Conservation (phyloP, 352 stramenopile genomes). For the Peronospora tabacina region DNA sequence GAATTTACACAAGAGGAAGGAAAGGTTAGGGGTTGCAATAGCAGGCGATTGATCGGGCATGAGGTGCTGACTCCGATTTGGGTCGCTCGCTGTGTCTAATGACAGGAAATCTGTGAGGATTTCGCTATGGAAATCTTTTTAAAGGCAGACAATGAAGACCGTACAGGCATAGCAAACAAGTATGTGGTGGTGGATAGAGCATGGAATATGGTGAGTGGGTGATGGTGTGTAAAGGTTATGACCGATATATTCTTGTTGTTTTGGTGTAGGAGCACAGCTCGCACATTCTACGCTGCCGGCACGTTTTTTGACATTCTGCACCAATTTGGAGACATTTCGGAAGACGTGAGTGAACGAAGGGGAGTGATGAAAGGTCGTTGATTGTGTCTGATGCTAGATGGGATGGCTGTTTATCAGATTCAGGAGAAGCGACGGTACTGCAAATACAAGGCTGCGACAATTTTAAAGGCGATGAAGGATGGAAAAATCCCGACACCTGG, state of each 20-base stretch:
- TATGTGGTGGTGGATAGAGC: conserved; percentile 19
- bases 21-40: conserved; percentile 43
- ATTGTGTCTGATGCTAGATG: conserved; percentile 4
- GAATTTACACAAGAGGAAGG: conserved; percentile 88
- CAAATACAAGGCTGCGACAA: conserved; percentile 94
- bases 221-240: neutral
- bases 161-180: conserved; percentile 84
- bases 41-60: neutral
- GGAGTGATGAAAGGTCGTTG: neutral
- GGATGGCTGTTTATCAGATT: conserved; percentile 31
- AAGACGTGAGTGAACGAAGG: conserved; percentile 44
- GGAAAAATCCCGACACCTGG: conserved; percentile 76
- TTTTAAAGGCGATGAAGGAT: conserved; percentile 94
- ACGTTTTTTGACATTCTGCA: conserved; percentile 95
- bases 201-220: neutral
- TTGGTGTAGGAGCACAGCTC: conserved; percentile 79
- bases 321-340: conserved; percentile 88
- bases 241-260: conserved; percentile 4
- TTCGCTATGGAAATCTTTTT: conserved; percentile 91
- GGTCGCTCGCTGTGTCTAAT: neutral
- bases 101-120: conserved; percentile 75
- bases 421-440: conserved; percentile 89
- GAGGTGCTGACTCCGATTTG: neutral
- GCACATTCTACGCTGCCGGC: conserved; percentile 93
- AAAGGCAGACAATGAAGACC: conserved; percentile 92